A percentile compares a stretch with the other conserved stretches of the same genome.
Evolutionary conservation across 805 yeast species (phyloP).

Genomic region (Yamadazyma tumulicola): DNA sequence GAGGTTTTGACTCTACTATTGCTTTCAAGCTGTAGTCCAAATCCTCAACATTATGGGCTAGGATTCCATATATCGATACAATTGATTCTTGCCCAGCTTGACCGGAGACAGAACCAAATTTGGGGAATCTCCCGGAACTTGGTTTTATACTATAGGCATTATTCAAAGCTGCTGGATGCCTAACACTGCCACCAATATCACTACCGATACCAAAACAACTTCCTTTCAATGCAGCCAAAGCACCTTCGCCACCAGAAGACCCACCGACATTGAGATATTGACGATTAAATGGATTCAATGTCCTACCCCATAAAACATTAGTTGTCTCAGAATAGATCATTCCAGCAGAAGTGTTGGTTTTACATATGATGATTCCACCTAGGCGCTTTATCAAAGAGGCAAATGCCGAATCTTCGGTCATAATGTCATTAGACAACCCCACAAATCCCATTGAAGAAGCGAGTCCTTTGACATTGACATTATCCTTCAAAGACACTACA

Average conservation of each 20-base stretch:
- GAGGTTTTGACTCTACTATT: conserved; percentile 58
- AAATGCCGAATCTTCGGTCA: conserved; percentile 32
- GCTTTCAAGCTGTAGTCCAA: conserved; percentile 41
- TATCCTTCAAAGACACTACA: conserved; percentile 39
- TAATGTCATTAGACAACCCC: conserved; percentile 37
- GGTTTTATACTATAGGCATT: conserved; percentile 44
- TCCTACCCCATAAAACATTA: conserved; percentile 44
- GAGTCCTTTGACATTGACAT: conserved; percentile 44
- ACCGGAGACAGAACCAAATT: conserved; percentile 34
- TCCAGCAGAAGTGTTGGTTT: conserved; percentile 53
- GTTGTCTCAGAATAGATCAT: conserved; percentile 48
- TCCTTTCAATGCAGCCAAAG: conserved; percentile 42
- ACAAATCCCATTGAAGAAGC: conserved; percentile 50
- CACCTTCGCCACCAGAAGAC: conserved; percentile 54
- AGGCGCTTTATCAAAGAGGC: conserved; percentile 37
- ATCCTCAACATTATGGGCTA: conserved; percentile 60
- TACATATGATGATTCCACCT: conserved; percentile 55
- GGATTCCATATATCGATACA: conserved; percentile 64
- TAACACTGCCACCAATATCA: conserved; percentile 51
- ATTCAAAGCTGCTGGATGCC: conserved; percentile 45
- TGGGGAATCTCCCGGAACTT: conserved; percentile 34
- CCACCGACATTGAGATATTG: conserved; percentile 45
- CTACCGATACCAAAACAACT: conserved; percentile 53
- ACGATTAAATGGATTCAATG: conserved; percentile 44
- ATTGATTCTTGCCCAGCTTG: conserved; percentile 67